These are phyloP conservation scores for Phytophthora pistaciae DNA, from an alignment of 352 stramenopile genomes.

Conservation along the genomic window DNA sequence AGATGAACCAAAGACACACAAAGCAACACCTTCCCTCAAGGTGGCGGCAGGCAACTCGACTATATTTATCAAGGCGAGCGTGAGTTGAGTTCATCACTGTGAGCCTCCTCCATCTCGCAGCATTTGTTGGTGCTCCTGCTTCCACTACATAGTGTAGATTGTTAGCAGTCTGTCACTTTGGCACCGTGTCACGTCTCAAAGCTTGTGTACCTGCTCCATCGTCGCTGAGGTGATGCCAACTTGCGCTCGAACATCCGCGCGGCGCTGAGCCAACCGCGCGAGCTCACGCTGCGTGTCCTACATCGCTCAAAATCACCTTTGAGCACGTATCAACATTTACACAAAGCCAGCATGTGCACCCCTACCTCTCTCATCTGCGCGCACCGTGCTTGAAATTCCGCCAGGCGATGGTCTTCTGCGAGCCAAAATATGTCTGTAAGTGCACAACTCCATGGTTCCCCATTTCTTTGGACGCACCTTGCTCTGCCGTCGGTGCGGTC, in stretches of 20 bases:
- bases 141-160: slow-evolving; percentile 28
- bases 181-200: too few relatives aligned
- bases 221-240: slow-evolving; percentile 34
- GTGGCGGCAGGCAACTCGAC: not conserved
- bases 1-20: slow-evolving; percentile 1
- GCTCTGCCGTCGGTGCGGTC: slow-evolving; percentile 1
- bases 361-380: slow-evolving; percentile 34
- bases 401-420: slow-evolving; percentile 21
- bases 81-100: slow-evolving; percentile 1
- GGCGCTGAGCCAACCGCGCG: slow-evolving; percentile 27
- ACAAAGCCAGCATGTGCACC: not conserved
- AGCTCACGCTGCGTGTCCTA: slow-evolving; percentile 39
- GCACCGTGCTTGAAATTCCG: slow-evolving; percentile 34
- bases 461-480: slow-evolving; percentile 11
- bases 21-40: not conserved
- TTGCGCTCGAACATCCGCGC: slow-evolving; percentile 27
- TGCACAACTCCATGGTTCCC: not conserved
- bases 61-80: slow-evolving; percentile 38
- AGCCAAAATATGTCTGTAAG: slow-evolving; percentile 6
- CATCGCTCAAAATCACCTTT: not conserved
- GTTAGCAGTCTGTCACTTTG: not conserved
- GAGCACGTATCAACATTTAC: not conserved
- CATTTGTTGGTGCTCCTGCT: slow-evolving; percentile 47
- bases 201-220: slow-evolving; percentile 35
- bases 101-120: slow-evolving; percentile 12